These are phyloP conservation scores for Mimosa bimucronata DNA, from an alignment of 306 rosid species.

Conservation along the genomic window DNA sequence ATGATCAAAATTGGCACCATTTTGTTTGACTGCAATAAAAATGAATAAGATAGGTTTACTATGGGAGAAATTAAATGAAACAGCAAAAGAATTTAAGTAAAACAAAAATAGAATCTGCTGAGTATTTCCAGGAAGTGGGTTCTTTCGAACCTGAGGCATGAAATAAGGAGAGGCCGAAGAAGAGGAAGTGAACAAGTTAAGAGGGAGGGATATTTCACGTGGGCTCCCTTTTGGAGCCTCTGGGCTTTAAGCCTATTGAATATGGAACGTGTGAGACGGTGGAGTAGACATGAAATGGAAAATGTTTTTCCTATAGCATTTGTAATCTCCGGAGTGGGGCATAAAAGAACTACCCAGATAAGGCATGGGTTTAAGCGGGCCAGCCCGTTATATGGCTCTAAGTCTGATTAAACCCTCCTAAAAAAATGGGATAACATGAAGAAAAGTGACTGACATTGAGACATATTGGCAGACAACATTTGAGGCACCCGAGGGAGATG, in stretches of 20 bases:
- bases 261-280: not conserved
- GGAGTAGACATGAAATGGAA: not conserved
- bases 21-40: slow-evolving; percentile 7
- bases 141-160: not conserved
- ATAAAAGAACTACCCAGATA: too few species aligned
- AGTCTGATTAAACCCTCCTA: too few species aligned
- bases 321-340: too few species aligned
- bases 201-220: not conserved
- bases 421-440: too few species aligned
- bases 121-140: not conserved
- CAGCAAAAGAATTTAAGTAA: not conserved
- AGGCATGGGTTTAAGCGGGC: too few species aligned
- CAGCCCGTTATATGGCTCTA: too few species aligned
- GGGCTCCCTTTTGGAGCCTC: not conserved
- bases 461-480: slow-evolving; percentile 47
- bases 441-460: not conserved
- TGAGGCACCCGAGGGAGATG: slow-evolving; percentile 58
- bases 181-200: not conserved
- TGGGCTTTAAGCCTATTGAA: not conserved
- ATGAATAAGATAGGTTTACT: not conserved
- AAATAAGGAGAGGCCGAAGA: not conserved
- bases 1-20: not conserved
- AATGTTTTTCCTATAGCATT: too few species aligned
- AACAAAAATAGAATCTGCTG: not conserved
- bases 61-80: not conserved